Evolutionary conservation across 1,139 yeast species (phyloP), one percentile per base, ranked within the genome.

Genomic region (Debaryomyces robertsiae): DNA sequence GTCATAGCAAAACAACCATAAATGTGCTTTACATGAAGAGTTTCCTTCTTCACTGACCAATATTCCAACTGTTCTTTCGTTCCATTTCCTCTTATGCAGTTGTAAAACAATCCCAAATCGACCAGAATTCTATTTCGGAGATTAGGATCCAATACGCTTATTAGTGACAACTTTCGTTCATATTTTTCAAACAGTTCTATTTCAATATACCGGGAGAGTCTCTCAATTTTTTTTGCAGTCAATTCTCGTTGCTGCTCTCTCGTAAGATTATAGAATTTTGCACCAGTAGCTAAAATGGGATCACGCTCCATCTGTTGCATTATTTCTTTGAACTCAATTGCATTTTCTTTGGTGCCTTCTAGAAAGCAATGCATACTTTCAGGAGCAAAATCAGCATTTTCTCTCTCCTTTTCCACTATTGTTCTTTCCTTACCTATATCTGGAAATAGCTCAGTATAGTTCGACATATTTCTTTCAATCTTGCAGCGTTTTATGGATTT

Each of bases 41-140:
- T 19, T 19, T 19, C 22, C 7, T 19, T 19, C 7, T 5, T 19
- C 22, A 19, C 22, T 7, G 22, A 6, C 22, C 22, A 19, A 19
- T 19, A 19, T 19, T 7, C 7, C 22, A 19, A 19, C 7, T 19
- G 22, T 7, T 19, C 22, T 19, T 19, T 7, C 7, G 22, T 19
- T 19, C 22, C 22, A 19, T 19, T 19, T 19, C 22, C 22, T 19
- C 22, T 19, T 6, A 19, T 19, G 22, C 22, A 50, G 79, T 78
- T 50, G 82, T 70, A 57, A 45, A 84, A 85, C 43, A 85, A 71
- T 4, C 89, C 90, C 54, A 81, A 70, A 63, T 85, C 87, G 41
- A 85, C 85, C 37, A 86, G 59, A 50, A 74, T 55, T 55, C 75
- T 56, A 46, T 66, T 71, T 41, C 63, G 86, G 34, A 81, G 61